Percentiles rank a stretch among this genome's conserved stretches.
These are phyloP conservation scores for Metschnikowia arizonensis DNA, from an alignment of 805 yeast genomes.

Conservation along the genomic window DNA sequence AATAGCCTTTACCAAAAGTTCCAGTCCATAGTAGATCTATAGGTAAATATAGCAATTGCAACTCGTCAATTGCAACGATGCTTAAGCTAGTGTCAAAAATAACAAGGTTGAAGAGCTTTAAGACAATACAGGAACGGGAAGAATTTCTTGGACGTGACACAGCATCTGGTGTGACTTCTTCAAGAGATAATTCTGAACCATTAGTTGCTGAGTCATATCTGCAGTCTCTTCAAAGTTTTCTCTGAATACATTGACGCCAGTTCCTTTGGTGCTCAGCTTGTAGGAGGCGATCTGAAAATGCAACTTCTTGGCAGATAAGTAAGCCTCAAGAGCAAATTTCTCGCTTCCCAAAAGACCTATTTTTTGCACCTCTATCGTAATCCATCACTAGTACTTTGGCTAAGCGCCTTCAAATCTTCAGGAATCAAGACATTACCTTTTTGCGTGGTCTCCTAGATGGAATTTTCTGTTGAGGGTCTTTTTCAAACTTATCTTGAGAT, in stretches of 20 bases:
- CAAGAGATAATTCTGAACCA: slow-evolving; percentile 36
- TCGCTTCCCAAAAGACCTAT: slow-evolving; percentile 56
- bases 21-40: slow-evolving; percentile 53
- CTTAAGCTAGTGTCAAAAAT: slow-evolving; percentile 56
- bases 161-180: slow-evolving; percentile 48
- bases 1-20: slow-evolving; percentile 43
- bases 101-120: slow-evolving; percentile 53
- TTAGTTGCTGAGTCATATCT: neutral
- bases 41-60: slow-evolving; percentile 46
- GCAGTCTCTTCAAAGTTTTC: slow-evolving; percentile 30
- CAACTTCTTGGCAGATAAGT: slow-evolving; percentile 62
- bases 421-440: slow-evolving; percentile 55
- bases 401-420: slow-evolving; percentile 60
- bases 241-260: slow-evolving; percentile 15
- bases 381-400: slow-evolving; percentile 45
- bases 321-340: slow-evolving; percentile 74
- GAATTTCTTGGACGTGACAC: slow-evolving; percentile 46
- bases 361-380: slow-evolving; percentile 58
- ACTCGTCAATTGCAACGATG: slow-evolving; percentile 50
- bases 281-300: slow-evolving; percentile 60
- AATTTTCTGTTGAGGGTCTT: slow-evolving; percentile 61
- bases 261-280: slow-evolving; percentile 20
- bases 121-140: slow-evolving; percentile 49
- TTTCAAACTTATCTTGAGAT: slow-evolving; percentile 62
- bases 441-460: slow-evolving; percentile 52